A percentile compares a stretch with the other conserved stretches of the same genome.
Evolutionary conservation across 2,329 filamentous ascomycete species (phyloP).

Genomic region (Venturia nashicola): DNA sequence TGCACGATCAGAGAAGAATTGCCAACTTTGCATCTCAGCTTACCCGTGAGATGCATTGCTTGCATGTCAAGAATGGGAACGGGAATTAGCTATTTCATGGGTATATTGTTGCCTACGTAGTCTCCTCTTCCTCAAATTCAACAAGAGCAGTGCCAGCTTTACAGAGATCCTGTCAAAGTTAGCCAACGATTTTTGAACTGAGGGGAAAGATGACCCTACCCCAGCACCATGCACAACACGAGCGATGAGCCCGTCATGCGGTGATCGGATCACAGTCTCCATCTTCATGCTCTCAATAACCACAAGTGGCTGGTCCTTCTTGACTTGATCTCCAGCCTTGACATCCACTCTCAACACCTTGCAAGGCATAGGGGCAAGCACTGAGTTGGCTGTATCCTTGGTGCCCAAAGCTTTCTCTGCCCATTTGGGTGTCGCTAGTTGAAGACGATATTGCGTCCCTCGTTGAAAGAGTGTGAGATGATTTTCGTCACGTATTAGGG

Average conservation of each 20-base stretch:
- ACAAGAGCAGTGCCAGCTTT: slow-evolving; percentile 36
- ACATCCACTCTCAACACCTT: slow-evolving; percentile 90
- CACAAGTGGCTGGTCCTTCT: slow-evolving; percentile 76
- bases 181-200: slow-evolving; percentile 15
- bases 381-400: slow-evolving; percentile 69
- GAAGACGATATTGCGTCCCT: slow-evolving; percentile 45
- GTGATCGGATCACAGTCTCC: slow-evolving; percentile 42
- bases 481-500: slow-evolving; percentile 52
- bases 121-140: slow-evolving; percentile 23
- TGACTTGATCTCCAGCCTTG: slow-evolving; percentile 64
- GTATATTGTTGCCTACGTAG: neutral
- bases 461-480: slow-evolving; percentile 68
- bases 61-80: no score
- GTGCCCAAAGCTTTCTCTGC: slow-evolving; percentile 76
- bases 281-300: slow-evolving; percentile 50
- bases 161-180: slow-evolving; percentile 20
- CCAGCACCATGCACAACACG: slow-evolving; percentile 37
- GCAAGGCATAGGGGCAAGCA: slow-evolving; percentile 92
- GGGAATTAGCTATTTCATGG: neutral
- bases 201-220: slow-evolving; percentile 18
- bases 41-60: no score
- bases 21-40: no score
- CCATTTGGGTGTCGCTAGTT: slow-evolving; percentile 56
- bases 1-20: no score
- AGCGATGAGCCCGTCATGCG: slow-evolving; percentile 33